Base-by-base conservation (phyloP, 2,329 filamentous ascomycete species). In the Sclerotinia trifoliorum region DNA sequence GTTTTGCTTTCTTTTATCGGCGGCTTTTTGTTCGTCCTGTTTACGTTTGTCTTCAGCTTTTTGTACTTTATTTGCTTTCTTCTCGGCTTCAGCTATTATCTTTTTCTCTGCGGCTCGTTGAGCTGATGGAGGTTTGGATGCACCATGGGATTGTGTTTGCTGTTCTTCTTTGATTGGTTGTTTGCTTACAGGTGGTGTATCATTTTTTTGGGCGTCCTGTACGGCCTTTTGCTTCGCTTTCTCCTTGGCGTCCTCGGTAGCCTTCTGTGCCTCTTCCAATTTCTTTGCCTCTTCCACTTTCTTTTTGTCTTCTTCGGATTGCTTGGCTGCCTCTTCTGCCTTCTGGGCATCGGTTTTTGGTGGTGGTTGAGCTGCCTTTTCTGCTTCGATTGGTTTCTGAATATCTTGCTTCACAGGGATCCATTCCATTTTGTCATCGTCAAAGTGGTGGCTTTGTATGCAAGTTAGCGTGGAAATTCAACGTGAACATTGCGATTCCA, bases 361-460 rank as follows among this genome's bases (percentile, higher is more conserved):
- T 15, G 56, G 15, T 71, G 72, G 44, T 48, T 73, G 11, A 69
- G 63, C 49, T 75, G 51, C 17, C 74, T 75, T 60, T 78, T 10
- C 71, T 68, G 63, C 65, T 58, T 54, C 58, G 63, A 65, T 49
- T 39, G 67, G 39, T 60, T 32, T 56, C 15, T 68, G 65, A 24
- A 44, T 10, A 13, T 65, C 52, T 60, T 65, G 65, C 26, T 26
- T 44, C 11, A 67, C 42, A 32, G 65, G 65, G 17, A 78, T 69
- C 78, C 78, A 79, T 69, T 78, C 75, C 75, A 79, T 78, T 64
- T 77, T 75, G 13, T 76, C 71, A 19, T 80, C 75, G 29, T 82
- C 76, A 64, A 83, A 84, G 11, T 77, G 73, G 66, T 84, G 79
- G 4, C 82, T 83, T 49, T 4, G 21, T 1, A 5, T 24, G 44